Base-by-base conservation (phyloP, 257 asterid genomes). In the Solanum chilense region DNA sequence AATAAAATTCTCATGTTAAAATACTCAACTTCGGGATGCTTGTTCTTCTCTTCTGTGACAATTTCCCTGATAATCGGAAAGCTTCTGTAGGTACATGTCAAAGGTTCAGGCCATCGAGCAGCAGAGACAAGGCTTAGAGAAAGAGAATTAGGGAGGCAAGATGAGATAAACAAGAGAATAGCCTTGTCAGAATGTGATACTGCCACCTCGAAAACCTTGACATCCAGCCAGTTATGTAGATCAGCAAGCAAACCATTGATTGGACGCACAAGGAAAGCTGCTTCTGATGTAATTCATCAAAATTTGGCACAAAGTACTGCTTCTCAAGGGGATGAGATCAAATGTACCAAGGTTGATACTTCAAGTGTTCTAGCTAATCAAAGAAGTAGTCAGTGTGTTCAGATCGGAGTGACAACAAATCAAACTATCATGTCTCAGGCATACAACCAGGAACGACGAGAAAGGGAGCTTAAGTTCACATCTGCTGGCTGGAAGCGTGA, bases 401-500 rank as follows among this genome's bases (percentile, higher is more conserved):
- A 86, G 81, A 76, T n/a, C 60, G 91, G 89, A 89, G 84, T 88
- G 31, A 23, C 82, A 82, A 78, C 86, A 44, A 60, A 86, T 44
- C 82, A 45, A 68, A 47, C 86, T 74, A 64, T 87, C 45, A 13
- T 14, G 29, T 49, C 81, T 3, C 33, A 87, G 39, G 83, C 89
- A 87, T 45, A 49, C 82, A 86, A 84, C 88, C 88, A 89, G 73
- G 92, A 86, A 31, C 89, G 88, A 31, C 90, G 21, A 60, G 95
- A 94, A 90, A 93, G 84, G 89, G 96, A 94, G 86, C 95, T 94
- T 87, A 93, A 95, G 93, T 93, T 95, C 89, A 95, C 93, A 20
- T 94, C 95, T 52, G 93, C 96, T 83, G 98, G 97, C 23, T 95
- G 98, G 97, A 94, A 92, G 89, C 95, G 96, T 4, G 96, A 94